Percentiles rank a stretch among this genome's conserved stretches.
Evolutionary conservation across 164 flowering plant species (phyloP).

Genomic region (Piper longum): DNA sequence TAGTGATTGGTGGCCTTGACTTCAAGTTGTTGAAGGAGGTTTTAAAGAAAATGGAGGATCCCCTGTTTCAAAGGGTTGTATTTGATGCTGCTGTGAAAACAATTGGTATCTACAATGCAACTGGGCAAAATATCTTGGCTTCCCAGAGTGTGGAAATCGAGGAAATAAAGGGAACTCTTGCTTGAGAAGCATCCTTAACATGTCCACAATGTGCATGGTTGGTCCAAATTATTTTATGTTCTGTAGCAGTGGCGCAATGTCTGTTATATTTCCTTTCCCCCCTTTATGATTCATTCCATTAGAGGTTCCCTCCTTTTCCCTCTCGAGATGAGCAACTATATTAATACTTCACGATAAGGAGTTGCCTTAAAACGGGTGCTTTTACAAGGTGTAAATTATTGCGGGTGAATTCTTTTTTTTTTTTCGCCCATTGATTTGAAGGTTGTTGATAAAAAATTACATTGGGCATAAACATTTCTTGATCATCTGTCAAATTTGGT

Average conservation of each 20-base stretch:
- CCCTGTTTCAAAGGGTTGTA: conserved; percentile 28
- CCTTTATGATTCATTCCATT: not conserved
- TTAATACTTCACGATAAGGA: conserved; percentile 7
- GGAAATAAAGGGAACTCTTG: conserved; percentile 41
- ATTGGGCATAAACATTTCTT: not conserved
- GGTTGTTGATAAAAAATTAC: not conserved
- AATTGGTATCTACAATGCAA: conserved; percentile 17
- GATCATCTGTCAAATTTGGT: not conserved
- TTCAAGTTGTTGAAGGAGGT: conserved; percentile 52
- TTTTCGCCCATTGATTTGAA: not conserved
- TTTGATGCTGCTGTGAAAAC: conserved; percentile 31
- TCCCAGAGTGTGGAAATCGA: conserved; percentile 46
- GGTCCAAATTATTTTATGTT: not conserved
- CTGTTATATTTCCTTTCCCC: not conserved
- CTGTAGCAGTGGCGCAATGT: conserved; percentile 6
- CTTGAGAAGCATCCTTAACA: conserved; percentile 3
- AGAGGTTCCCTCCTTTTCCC: not conserved
- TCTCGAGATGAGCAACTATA: conserved; percentile 13
- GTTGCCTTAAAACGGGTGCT: conserved; percentile 13
- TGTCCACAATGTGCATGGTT: not conserved
- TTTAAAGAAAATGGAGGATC: conserved; percentile 46
- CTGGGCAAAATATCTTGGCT: conserved; percentile 38
- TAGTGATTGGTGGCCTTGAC: conserved; percentile 38
- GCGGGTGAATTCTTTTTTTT: conserved; percentile 7
- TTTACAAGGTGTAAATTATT: conserved; percentile 21